Evolutionary conservation across 768 basidiomycete genomes (phyloP), one percentile per base, ranked within the genome.

Genomic region (Suillus weaverae): DNA sequence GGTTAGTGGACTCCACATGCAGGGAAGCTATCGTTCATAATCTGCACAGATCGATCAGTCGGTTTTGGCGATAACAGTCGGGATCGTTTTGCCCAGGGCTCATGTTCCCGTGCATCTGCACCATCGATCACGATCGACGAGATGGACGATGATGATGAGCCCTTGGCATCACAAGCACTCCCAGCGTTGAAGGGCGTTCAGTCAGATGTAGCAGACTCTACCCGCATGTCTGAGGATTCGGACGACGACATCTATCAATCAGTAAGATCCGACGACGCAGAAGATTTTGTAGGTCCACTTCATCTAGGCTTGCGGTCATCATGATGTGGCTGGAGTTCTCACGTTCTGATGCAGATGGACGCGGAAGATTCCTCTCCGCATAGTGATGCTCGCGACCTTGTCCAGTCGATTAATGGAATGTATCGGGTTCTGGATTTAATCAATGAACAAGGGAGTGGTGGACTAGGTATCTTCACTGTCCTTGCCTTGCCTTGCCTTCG

Each of bases 391-490:
- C 41, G 61, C 9, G 76, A 78, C 33, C 54, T 76, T 60, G 66
- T 62, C 6, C 59, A 60, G 61, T 77, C 69, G 2, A 74, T 87
- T 68, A 72, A 75, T 51, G 84, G 82, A n/a, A 76, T 86, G 76
- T 85, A 81, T 72, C 79, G 84, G 5, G 77, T 87, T 33, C 74
- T 87, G 5, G 85, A 87, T 60, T 74, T 87, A 13, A 82, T 86
- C 64, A 79, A 71, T 8, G 86, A 87, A 64, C 74, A 79, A 53
- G 81, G 81, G 1, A 84, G 79, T 46, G 80, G 83, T 5, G 84
- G 85, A 2, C 76, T 86, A 8, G 86, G 86, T 85, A 66, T 62
- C 72, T n/a, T 53, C 41, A 68, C 13, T 13, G 4, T 39, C 38
- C 10, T 39, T 39, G 18, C 10, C 16, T 10, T 26, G 9, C 10